A percentile compares a stretch with the other conserved stretches of the same genome.
phyloP scores from a whole-genome alignment of 1,284 basidiomycete genomes.

The Phellopilus nigrolimitatus region DNA sequence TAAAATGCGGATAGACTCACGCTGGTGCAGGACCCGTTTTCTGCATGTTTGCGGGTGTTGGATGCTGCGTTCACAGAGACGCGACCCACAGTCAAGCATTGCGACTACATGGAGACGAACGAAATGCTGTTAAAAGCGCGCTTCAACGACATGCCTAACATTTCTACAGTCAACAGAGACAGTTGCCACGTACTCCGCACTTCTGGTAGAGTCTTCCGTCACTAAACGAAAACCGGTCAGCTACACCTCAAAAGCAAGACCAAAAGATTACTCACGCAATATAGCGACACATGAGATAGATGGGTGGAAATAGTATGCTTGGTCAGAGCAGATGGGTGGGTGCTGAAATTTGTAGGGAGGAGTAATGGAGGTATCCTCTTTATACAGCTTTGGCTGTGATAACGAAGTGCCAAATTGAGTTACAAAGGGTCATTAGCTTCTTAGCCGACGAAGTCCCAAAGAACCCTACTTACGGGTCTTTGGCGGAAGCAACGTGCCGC shows the following conservation, averaged over 20 bases:
- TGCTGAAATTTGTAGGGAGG: background rate
- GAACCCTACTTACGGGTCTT: background rate
- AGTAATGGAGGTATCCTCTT: background rate
- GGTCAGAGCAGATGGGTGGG: background rate
- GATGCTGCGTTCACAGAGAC: constrained; percentile 17
- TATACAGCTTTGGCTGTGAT: background rate
- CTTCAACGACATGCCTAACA: background rate
- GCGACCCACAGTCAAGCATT: constrained; percentile 16
- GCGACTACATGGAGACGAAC: constrained; percentile 19
- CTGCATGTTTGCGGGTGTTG: constrained; percentile 17
- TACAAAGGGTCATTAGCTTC: constrained; percentile 7
- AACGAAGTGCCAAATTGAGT: constrained; percentile 2
- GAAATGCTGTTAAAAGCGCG: constrained; percentile 11
- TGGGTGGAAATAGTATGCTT: background rate
- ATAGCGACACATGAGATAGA: constrained; percentile 15
- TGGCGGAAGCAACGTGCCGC: background rate
- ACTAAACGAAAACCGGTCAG: constrained; percentile 2
- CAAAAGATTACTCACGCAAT: constrained; percentile 15
- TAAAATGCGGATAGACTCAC: constrained; percentile 1
- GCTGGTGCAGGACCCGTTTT: constrained; percentile 15
- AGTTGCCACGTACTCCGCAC: constrained; percentile 9
- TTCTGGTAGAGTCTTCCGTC: constrained; percentile 18
- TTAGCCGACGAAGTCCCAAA: constrained; percentile 1
- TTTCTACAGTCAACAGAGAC: too few species aligned
- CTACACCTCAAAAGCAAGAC: background rate